phyloP scores from a whole-genome alignment of 2,329 filamentous ascomycete genomes.

The Penicillium rolfsii region DNA sequence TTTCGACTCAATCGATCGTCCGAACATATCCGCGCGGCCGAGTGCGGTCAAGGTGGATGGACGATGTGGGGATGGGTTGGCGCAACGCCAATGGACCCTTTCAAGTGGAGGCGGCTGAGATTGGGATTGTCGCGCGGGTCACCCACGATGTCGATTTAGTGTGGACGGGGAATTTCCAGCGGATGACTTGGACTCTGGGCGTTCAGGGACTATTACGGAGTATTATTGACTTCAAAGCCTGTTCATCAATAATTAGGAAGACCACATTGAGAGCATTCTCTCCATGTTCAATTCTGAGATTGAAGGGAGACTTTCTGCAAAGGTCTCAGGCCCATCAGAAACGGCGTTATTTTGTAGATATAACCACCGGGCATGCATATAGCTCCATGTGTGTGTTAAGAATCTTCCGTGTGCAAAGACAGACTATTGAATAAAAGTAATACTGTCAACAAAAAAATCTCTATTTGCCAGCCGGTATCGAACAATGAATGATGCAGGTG shows the following conservation, averaged over 20 bases:
- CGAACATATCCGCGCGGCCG: background rate
- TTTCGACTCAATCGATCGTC: background rate
- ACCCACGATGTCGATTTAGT: slow-evolving; percentile 7
- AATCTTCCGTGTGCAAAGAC: background rate
- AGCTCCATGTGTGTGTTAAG: background rate
- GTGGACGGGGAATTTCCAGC: slow-evolving; percentile 10
- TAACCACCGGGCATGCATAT: background rate
- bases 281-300: background rate
- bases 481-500: slow-evolving; percentile 7
- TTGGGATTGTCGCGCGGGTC: slow-evolving; percentile 16
- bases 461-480: background rate
- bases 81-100: background rate
- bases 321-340: background rate
- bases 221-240: background rate
- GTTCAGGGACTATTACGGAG: background rate
- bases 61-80: background rate
- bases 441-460: slow-evolving; percentile 3
- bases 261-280: slow-evolving; percentile 8
- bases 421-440: background rate
- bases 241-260: background rate
- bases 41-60: background rate
- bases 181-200: background rate
- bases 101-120: slow-evolving; percentile 5
- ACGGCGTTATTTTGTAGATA: background rate
- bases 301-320: background rate